A percentile compares a stretch with the other conserved stretches of the same genome.
phyloP scores from a whole-genome alignment of 1,284 basidiomycete species.

The Cutaneotrichosporon sp. region DNA sequence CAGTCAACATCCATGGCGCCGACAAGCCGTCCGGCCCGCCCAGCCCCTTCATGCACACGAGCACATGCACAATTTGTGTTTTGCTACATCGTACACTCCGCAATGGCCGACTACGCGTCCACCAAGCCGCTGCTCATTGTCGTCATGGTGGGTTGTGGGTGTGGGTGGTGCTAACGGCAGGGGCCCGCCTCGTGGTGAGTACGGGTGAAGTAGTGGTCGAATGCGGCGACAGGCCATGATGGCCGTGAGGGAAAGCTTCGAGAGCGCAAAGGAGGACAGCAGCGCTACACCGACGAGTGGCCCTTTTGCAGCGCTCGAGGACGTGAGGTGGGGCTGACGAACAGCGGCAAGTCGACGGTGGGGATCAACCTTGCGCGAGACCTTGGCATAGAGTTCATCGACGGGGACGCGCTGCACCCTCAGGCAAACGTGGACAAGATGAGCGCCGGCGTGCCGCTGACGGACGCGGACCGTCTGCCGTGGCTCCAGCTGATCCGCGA shows the following conservation, averaged over 20 bases:
- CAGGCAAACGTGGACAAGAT: constrained; percentile 80
- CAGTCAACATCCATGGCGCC: not conserved
- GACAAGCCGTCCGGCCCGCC: not conserved
- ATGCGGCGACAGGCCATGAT: too few species aligned
- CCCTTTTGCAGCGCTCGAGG: too few species aligned
- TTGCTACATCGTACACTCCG: not conserved
- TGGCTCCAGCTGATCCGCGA: constrained; percentile 73
- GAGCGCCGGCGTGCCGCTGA: constrained; percentile 69
- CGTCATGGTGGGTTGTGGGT: constrained; percentile 42
- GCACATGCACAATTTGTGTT: too few species aligned
- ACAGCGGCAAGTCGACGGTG: constrained; percentile 80
- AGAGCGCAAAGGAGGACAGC: too few species aligned
- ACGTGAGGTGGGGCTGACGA: too few species aligned
- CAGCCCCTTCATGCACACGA: too few species aligned
- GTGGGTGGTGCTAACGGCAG: constrained; percentile 15
- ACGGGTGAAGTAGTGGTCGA: not conserved
- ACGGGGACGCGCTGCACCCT: constrained; percentile 87
- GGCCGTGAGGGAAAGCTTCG: too few species aligned
- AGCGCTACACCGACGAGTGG: too few species aligned
- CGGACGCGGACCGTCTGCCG: constrained; percentile 74
- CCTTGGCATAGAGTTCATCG: constrained; percentile 69
- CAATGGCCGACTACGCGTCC: constrained; percentile 8
- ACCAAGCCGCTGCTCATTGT: constrained; percentile 43
- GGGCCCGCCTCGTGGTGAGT: constrained; percentile 42
- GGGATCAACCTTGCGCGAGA: constrained; percentile 60